Percentiles rank a stretch among this genome's conserved stretches.
Evolutionary conservation across 768 basidiomycete species (phyloP).

Genomic region (Leucogyrophana mollusca): DNA sequence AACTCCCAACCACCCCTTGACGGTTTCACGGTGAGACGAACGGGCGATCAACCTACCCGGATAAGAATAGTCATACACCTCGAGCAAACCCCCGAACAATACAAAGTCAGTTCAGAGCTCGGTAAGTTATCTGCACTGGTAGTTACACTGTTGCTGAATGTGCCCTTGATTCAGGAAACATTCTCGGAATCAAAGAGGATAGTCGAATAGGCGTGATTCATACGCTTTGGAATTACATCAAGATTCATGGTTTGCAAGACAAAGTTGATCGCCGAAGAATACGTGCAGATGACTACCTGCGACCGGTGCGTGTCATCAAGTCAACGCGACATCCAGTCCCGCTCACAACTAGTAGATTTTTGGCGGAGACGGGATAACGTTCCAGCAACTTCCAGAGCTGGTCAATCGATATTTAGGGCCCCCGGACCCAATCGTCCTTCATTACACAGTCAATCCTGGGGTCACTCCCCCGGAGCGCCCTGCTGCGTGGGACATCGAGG

Average conservation of each 20-base stretch:
- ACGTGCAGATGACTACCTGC: slow-evolving; percentile 64
- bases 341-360: slow-evolving; percentile 52
- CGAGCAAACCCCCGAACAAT: slow-evolving; percentile 86
- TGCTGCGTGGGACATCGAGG: slow-evolving; percentile 82
- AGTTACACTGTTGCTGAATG: not conserved
- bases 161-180: slow-evolving; percentile 38
- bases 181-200: slow-evolving; percentile 83
- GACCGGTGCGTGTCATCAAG: slow-evolving; percentile 43
- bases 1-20: slow-evolving; percentile 65
- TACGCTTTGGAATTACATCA: slow-evolving; percentile 91
- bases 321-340: not conserved
- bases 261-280: slow-evolving; percentile 74
- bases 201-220: slow-evolving; percentile 80
- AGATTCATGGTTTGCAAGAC: slow-evolving; percentile 78
- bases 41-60: slow-evolving; percentile 76
- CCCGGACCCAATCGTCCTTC: slow-evolving; percentile 78
- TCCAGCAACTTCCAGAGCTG: slow-evolving; percentile 81
- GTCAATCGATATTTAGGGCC: slow-evolving; percentile 77
- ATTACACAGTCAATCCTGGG: slow-evolving; percentile 70
- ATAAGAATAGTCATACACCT: slow-evolving; percentile 83
- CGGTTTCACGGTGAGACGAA: slow-evolving; percentile 82
- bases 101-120: slow-evolving; percentile 74
- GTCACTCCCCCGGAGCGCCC: slow-evolving; percentile 65
- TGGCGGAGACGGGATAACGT: slow-evolving; percentile 63
- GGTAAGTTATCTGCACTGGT: slow-evolving; percentile 36